Evolutionary conservation across 108 stramenopile species (phyloP), one percentile per base, ranked within the genome.

Genomic region (Thalassiosira profunda): DNA sequence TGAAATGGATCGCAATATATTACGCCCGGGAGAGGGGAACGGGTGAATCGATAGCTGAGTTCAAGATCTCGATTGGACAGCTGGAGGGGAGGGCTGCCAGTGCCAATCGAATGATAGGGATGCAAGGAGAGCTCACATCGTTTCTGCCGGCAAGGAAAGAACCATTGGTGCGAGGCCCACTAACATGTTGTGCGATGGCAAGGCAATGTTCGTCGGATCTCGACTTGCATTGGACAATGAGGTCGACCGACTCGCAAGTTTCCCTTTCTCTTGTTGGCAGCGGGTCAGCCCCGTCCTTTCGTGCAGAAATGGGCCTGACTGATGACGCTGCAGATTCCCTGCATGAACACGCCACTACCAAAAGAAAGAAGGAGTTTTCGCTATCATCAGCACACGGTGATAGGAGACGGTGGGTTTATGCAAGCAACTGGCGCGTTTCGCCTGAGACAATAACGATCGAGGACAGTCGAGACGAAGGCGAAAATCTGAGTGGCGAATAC

Each of bases 381-480:
- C 23, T 10, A 23, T 51, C 80, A 1, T 62, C 71, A 45, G 25
- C 44, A 20, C 18, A 31, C 15, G 73, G 71, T 1, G 87, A 84
- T 48, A 57, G 62, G 29, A 38, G 84, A 20, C 76, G 88, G 9
- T 89, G 88, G 85, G 6, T 68, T 17, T 89, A 86, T 34, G 62
- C 83, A 11, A 37, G 80, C 10, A 79, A 81, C 28, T 92, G 87
- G 87, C 70, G 85, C 38, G 79, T 62, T 4, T 92, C 87, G 86
- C 90, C 90, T 18, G 28, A 58, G 23, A 58, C 45, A 52, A 63
- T 90, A 25, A 48, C 21, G 9, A 59, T 88, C 15, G 24, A 48
- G 1, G 61, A 35, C 14, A 37, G 46, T 15, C 29, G 28, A 26
- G 35, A 58, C 5, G 30, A 53, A 18, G 55, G 33, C 23, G 15